phyloP scores from a whole-genome alignment of 306 rosid species.

The Lathyrus oleraceus region DNA sequence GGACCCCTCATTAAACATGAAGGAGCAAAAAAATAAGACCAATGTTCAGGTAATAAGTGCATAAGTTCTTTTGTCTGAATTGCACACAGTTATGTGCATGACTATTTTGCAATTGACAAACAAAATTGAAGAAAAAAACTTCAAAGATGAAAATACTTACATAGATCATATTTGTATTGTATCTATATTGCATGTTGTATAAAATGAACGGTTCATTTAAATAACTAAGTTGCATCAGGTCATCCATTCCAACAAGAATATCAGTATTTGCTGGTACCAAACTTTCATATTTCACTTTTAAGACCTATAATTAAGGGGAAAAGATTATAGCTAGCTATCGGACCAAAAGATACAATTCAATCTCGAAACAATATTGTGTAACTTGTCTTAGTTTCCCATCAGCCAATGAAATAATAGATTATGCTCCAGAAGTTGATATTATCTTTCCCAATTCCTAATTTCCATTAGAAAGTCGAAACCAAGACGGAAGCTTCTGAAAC shows the following conservation, averaged over 20 bases:
- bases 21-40: background rate
- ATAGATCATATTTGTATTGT: constrained; percentile 56
- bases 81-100: no score
- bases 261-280: constrained; percentile 89
- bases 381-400: constrained; percentile 69
- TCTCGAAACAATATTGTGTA: constrained; percentile 17
- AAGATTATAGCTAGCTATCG: constrained; percentile 11
- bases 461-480: constrained; percentile 88
- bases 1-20: constrained; percentile 1
- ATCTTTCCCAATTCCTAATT: constrained; percentile 79
- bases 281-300: constrained; percentile 65
- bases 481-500: constrained; percentile 81
- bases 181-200: constrained; percentile 60
- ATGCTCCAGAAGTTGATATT: constrained; percentile 62
- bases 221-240: constrained; percentile 98
- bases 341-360: background rate
- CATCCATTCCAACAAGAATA: constrained; percentile 94
- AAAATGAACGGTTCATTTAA: constrained; percentile 87
- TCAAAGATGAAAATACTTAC: no score
- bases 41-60: background rate
- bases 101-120: no score
- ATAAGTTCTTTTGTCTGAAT: no score
- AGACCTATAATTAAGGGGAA: constrained; percentile 52
- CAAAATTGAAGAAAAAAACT: no score
- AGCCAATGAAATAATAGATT: constrained; percentile 68